phyloP scores from a whole-genome alignment of 768 basidiomycete genomes.

The Tricholomella constricta region DNA sequence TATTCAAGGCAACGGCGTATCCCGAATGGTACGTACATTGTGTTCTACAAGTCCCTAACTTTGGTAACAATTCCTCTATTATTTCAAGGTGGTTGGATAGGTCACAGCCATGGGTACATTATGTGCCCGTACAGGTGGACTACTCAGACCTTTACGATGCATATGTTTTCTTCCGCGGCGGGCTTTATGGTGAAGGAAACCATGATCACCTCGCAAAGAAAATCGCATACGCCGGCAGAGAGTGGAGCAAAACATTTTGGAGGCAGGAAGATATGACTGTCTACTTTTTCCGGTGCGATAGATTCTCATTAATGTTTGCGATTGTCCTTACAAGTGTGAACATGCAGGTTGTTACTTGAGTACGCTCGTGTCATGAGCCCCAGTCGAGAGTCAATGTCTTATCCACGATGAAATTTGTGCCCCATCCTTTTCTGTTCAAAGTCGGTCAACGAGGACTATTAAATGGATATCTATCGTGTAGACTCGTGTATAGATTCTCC shows the following conservation, averaged over 20 bases:
- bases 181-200: conserved; percentile 45
- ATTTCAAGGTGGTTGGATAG: conserved; percentile 49
- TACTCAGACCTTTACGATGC: conserved; percentile 65
- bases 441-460: too few species aligned
- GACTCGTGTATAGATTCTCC: too few species aligned
- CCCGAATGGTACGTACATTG: conserved; percentile 57
- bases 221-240: conserved; percentile 53
- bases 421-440: too few species aligned
- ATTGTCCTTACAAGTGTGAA: neutral
- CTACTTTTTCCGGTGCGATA: conserved; percentile 50
- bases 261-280: conserved; percentile 54
- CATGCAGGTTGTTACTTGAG: conserved; percentile 45
- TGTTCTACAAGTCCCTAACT: neutral
- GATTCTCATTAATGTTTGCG: neutral
- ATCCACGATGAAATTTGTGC: conserved; percentile 16
- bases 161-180: conserved; percentile 66
- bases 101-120: conserved; percentile 68
- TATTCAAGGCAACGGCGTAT: conserved; percentile 68
- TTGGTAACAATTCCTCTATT: neutral
- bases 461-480: too few species aligned
- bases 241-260: conserved; percentile 56
- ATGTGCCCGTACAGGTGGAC: conserved; percentile 63
- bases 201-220: conserved; percentile 58
- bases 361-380: conserved; percentile 49
- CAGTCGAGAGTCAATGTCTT: conserved; percentile 43